Evolutionary conservation across 306 rosid species (phyloP), one percentile per base, ranked within the genome.

Genomic region (Corylus americana): DNA sequence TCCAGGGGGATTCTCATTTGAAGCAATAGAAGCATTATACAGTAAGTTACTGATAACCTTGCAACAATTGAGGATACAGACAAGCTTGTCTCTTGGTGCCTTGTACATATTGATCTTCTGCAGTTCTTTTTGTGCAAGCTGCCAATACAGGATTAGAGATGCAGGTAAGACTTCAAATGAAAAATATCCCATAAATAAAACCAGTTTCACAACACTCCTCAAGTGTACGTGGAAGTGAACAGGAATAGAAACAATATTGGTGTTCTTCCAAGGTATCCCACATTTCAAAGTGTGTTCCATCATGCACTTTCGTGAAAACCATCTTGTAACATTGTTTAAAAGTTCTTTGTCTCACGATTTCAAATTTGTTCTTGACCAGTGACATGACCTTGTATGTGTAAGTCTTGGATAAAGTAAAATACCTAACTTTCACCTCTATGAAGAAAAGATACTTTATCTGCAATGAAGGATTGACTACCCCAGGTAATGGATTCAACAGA

Each of bases 51-150:
- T 89, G 64, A 96, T 90, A 87, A 96, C 98, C 94, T 84, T 93
- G 90, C 99, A 93, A 85, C 99, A 96, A 84, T 85, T 91, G 67
- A 96, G 90, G 81, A 96, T 93, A 81, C 99, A 96, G 27, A 90
- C 85, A 83, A 96, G 94, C 87, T 96, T 96, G 86, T 96, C 99
- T 77, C 99, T 90, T 58, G 99, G 99, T 74, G 98, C 98, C 91
- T 93, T 96, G 90, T 87, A 87, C 97, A 93, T 93, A 83, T 96
- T 96, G 85, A 96, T 96, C 91, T 93, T 96, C 81, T 91, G 96
- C 77, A 93, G 83, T 72, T 93, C 99, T 86, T 96, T 93, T 84
- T 96, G 99, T 66, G 99, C 99, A 73, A 96, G 99, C 99, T 96
- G 90, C 86, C 87, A 74, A 13, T 61, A 75, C 72, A 80, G 73